Percentiles rank a stretch among this genome's conserved stretches.
phyloP scores from a whole-genome alignment of 2,329 filamentous ascomycete species.

The Achaetomium macrosporum region DNA sequence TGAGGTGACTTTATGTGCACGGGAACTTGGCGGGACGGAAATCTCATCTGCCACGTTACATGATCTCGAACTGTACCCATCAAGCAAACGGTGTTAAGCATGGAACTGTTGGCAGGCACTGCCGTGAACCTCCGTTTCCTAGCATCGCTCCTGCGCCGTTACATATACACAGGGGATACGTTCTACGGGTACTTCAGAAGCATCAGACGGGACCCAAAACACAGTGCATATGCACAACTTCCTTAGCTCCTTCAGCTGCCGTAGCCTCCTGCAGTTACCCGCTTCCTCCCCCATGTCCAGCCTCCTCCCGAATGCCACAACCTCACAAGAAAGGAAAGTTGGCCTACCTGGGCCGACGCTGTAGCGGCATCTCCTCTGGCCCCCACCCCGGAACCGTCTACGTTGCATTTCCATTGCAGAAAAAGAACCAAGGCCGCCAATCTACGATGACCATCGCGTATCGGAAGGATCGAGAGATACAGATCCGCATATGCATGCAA shows the following conservation, averaged over 20 bases:
- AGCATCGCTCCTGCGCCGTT: neutral
- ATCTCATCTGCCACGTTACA: neutral
- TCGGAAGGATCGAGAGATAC: neutral
- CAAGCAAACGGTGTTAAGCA: neutral
- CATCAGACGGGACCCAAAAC: neutral
- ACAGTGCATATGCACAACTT: conserved; percentile 11
- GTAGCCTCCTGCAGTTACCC: conserved; percentile 6
- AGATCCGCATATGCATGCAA: conserved; percentile 6
- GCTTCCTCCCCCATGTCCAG: neutral
- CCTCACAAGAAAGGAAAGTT: neutral
- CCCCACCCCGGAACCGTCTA: neutral
- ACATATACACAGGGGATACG: neutral
- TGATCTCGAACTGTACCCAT: no score
- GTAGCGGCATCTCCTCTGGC: neutral
- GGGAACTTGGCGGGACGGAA: neutral
- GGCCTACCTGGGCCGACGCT: conserved; percentile 1
- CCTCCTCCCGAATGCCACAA: neutral
- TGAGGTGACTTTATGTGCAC: neutral
- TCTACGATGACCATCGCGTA: neutral
- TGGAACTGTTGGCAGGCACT: neutral
- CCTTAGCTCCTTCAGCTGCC: neutral
- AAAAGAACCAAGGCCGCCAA: neutral
- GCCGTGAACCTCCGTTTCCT: neutral
- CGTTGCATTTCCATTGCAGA: neutral
- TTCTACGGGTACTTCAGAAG: neutral